Conservation (phyloP, 2,329 filamentous ascomycete genomes). For the Orbilia quercus region DNA sequence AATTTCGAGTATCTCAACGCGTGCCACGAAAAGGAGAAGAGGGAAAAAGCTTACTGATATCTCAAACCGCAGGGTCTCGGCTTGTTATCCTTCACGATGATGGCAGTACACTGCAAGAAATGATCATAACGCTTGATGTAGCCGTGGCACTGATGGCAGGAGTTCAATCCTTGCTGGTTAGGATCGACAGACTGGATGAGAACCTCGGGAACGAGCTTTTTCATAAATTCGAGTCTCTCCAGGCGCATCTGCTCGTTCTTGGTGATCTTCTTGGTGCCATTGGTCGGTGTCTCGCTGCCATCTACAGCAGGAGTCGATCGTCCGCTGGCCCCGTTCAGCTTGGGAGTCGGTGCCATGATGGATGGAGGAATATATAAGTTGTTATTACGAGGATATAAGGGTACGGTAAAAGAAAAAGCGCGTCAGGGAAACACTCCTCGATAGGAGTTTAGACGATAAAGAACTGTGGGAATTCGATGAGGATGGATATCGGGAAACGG, state of each 20-base stretch:
- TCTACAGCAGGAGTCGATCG: constrained; percentile 40
- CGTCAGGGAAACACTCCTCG: constrained; percentile 1
- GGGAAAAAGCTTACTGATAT: constrained; percentile 47
- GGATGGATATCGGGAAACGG: not conserved
- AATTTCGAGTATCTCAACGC: not conserved
- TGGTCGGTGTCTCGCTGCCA: constrained; percentile 41
- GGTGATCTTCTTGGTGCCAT: constrained; percentile 52
- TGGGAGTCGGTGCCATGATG: constrained; percentile 50
- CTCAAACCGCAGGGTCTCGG: constrained; percentile 40
- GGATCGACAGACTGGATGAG: constrained; percentile 51
- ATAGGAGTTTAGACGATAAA: not conserved
- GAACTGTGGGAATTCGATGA: not conserved
- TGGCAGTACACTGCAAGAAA: constrained; percentile 51
- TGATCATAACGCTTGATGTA: constrained; percentile 54
- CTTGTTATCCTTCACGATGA: constrained; percentile 52
- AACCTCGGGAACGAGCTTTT: constrained; percentile 48
- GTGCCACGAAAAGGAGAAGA: constrained; percentile 19
- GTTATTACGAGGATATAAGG: constrained; percentile 6
- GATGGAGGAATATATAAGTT: not conserved
- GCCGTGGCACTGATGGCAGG: constrained; percentile 49
- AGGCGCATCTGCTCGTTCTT: constrained; percentile 52
- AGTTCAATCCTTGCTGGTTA: constrained; percentile 50
- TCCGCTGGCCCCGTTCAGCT: constrained; percentile 43
- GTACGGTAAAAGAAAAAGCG: not conserved
- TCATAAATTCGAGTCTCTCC: constrained; percentile 49